phyloP scores from a whole-genome alignment of 2,329 filamentous ascomycete species.

The Claviceps sp. region DNA sequence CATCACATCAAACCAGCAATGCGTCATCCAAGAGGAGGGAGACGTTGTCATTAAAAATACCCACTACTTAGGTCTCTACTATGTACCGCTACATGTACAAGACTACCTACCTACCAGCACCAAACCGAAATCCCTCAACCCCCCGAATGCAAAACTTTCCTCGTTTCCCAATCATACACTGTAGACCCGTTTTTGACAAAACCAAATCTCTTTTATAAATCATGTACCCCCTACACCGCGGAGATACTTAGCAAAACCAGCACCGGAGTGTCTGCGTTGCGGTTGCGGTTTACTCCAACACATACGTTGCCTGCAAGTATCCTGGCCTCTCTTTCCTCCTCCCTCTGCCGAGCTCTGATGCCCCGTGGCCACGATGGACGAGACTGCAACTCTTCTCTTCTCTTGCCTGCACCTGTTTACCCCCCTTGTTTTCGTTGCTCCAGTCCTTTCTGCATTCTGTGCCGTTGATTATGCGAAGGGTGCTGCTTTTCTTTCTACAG shows the following conservation, averaged over 20 bases:
- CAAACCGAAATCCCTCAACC: background rate
- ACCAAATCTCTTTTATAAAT: too few relatives aligned
- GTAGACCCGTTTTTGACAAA: too few relatives aligned
- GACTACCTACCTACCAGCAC: background rate
- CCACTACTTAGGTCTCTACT: slow-evolving; percentile 7
- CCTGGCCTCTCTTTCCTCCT: too few relatives aligned
- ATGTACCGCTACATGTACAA: background rate
- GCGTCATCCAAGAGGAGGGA: background rate
- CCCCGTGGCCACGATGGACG: background rate
- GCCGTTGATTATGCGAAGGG: background rate
- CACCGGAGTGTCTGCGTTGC: too few relatives aligned
- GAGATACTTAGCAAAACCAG: too few relatives aligned
- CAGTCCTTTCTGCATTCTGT: background rate
- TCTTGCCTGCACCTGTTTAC: background rate
- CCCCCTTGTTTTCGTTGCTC: background rate
- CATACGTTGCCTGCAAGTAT: too few relatives aligned
- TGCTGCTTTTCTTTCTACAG: background rate
- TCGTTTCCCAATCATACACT: too few relatives aligned
- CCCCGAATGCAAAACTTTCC: too few relatives aligned
- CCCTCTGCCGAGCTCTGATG: too few relatives aligned
- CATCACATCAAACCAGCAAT: too few relatives aligned
- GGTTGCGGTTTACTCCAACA: too few relatives aligned
- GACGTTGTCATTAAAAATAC: slow-evolving; percentile 7
- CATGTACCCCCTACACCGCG: too few relatives aligned
- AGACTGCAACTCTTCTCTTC: background rate